Evolutionary conservation across 2,329 filamentous ascomycete genomes (phyloP), one percentile per base, ranked within the genome.

Genomic region (Phoma sp.): DNA sequence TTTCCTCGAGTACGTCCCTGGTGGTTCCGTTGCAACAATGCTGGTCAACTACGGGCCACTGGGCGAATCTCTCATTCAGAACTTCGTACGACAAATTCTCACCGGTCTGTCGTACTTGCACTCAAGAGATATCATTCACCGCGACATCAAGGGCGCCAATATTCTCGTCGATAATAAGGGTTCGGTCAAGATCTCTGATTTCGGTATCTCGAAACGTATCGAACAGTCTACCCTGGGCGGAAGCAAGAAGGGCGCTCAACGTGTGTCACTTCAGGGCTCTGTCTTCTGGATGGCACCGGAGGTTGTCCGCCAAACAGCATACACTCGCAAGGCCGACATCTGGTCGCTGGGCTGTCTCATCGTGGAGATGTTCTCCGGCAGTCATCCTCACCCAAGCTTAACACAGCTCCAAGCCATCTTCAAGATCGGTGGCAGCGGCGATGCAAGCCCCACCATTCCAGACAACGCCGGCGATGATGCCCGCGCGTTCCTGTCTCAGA

Each of bases 231-330:
- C 93, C 56, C 85, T 97, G 39, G 70, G 67, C 35, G 66, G 65
- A 9, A 50, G 62, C 45, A 71, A 71, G 56, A 71, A 71, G 60
- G 66, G 65, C 35, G 66, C 65, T 14, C 68, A 65, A 82, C 65
- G 88, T 80, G 69, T 86, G 9, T 98, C 93, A 1, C 84, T 99
- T 3, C 95, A 99, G 75, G 95, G 95, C 11, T 97, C 92, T 24
- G 95, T 99, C 47, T 99, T 97, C 79, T 99, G 95, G 95, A 99
- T 99, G 95, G 95, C 95, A 0, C 95, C 95, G 7, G 95, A 99
- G 79, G 95, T 99, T 18, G 95, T 99, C 59, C 95, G 95, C 69
- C 95, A 98, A 77, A 98, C 93, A 3, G 93, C 92, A 5, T 97
- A 99, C 78, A 98, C 93, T 4, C 91, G 93, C 78, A 98, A 98